A percentile compares a stretch with the other conserved stretches of the same genome.
These are phyloP conservation scores for Trichoderma arundinaceum DNA, from an alignment of 2,329 filamentous ascomycete genomes.

Conservation along the genomic window DNA sequence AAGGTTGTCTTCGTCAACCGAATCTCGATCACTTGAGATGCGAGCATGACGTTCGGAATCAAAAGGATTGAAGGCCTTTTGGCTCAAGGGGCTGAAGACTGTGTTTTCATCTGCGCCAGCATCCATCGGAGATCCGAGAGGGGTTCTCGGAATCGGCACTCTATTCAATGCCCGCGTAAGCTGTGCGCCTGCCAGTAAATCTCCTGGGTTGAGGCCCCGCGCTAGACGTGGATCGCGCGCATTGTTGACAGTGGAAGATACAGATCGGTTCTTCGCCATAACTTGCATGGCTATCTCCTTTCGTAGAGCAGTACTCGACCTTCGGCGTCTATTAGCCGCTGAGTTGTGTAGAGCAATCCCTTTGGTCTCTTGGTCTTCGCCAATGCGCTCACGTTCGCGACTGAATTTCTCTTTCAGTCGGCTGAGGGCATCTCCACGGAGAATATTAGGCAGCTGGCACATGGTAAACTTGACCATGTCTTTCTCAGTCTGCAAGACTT, in stretches of 20 bases:
- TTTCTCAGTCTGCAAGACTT: conserved; percentile 90
- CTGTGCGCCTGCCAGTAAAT: conserved; percentile 80
- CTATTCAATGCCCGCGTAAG: conserved; percentile 58
- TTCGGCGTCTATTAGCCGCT: conserved; percentile 65
- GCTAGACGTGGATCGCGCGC: conserved; percentile 50
- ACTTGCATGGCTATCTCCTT: conserved; percentile 81
- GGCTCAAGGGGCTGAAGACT: conserved; percentile 53
- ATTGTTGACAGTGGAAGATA: conserved; percentile 51
- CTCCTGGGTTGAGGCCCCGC: conserved; percentile 70
- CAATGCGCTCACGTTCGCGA: conserved; percentile 80
- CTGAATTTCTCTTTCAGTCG: conserved; percentile 92
- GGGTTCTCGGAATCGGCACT: conserved; percentile 34
- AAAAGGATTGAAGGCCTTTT: conserved; percentile 62
- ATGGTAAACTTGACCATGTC: conserved; percentile 92
- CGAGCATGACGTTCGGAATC: conserved; percentile 56
- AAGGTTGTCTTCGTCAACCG: conserved; percentile 82
- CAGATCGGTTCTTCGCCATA: conserved; percentile 55
- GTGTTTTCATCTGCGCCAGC: conserved; percentile 45
- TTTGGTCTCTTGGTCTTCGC: conserved; percentile 78
- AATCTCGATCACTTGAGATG: conserved; percentile 71
- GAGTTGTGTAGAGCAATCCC: conserved; percentile 95
- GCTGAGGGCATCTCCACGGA: conserved; percentile 81
- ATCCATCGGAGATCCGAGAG: conserved; percentile 28
- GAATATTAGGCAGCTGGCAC: conserved; percentile 87
- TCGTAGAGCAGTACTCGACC: conserved; percentile 74